Base-by-base conservation (phyloP, 2,329 filamentous ascomycete genomes). In the Cladosporium sp. region DNA sequence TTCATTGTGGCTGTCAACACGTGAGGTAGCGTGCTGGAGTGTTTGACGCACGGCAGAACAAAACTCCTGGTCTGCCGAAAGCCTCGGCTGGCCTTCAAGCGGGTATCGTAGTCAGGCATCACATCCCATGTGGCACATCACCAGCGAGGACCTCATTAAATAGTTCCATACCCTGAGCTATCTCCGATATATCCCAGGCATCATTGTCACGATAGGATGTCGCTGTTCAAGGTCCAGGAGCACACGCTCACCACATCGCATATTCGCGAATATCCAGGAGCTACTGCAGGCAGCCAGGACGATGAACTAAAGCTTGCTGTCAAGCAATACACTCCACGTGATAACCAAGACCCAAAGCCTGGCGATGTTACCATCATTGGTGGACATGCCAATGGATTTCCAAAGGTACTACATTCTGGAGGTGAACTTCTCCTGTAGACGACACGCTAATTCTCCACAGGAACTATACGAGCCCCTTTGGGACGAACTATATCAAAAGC, bases 401-500 rank as follows among this genome's bases (percentile, higher is more conserved):
- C 92, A 12, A 98, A 97, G 85, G 91, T 91, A 77, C 15, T 65
- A 64, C 57, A 63, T 59, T 28, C 15, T 52, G 8, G 8, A 34
- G 14, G 18, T 14, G 3, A 3, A 55, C 8, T 2, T 3, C 30
- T 7, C 57, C 34, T 59, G n/a, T 14, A 18, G 4, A 18, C 15
- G n/a, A 24, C 12, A 21, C 36, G n/a, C 67, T 68, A 34, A 68
- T 49, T 14, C 34, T 28, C 5, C 38, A 4, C 65, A 93, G 90
- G 94, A 98, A 82, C 80, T 97, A 2, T 97, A 97, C 75, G 93
- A 97, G 74, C 91, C 94, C 0, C 81, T 97, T 0, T 97, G 93
- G 91, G 92, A 94, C 67, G 92, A 97, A 61, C 81, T 97, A 1
- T 82, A 91, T 71, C 79, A 83, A 21, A 80, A 83, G 21, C 81